Evolutionary conservation across 257 asterid species (phyloP), one percentile per base, ranked within the genome.

Genomic region (Plantago elongata): DNA sequence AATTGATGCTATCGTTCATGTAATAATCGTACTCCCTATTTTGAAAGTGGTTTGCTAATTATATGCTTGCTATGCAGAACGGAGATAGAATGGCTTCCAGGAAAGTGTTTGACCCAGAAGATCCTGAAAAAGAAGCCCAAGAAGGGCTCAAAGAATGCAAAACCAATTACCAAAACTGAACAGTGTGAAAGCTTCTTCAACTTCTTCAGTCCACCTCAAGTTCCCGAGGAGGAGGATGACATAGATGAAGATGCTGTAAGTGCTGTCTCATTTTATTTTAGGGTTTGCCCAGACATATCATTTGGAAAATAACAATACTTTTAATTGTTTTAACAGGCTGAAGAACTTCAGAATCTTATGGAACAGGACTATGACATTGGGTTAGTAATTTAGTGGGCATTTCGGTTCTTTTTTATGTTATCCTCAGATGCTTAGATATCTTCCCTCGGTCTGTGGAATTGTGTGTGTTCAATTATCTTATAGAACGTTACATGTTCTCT

Each of bases 351-450:
- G 45, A 77, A 81, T 74, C 65, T 81, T 72, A 84, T 91, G 92
- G 96, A 91, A 66, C 96, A 91, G 72, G 96, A 88, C 74, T 91
- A 81, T 50, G 94, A 91, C 68, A 62, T 85, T 67, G 97, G 96
- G 95, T 81, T 62, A 79, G 88, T 76, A 22, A 2, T 22, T 22
- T 22, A 22, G 27, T 22, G 1, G 1, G 27, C 27, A 22, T 22
- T 22, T 22, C 1, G 27, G 27, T 22, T 22, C 27, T 22, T 22
- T 22, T 1, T 22, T 1, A 1, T 22, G 27, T 22, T 22, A 34
- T 34, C 40, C 40, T 7, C 0, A 6, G 40, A 5, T 6, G 5
- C 40, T 50, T 51, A 0, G 57, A 17, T 51, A 30, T 5, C 15
- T 51, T 51, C 11, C 34, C 3, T 1, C 9, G 57, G 2, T 9